phyloP scores from a whole-genome alignment of 805 yeast genomes.

The Saccharomyces mikatae region DNA sequence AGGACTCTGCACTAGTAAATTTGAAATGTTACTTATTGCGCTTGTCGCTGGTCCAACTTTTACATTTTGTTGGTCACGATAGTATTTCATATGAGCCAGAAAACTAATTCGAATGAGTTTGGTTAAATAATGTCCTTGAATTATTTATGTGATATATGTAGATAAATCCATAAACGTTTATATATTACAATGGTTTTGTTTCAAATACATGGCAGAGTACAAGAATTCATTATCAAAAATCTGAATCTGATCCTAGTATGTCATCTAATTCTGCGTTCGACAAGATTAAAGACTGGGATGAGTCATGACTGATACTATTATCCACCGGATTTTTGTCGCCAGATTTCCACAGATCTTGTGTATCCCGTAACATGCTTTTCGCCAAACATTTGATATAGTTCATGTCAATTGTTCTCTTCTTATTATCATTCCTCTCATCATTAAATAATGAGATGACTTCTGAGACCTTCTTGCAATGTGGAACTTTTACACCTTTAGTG shows the following conservation, averaged over 20 bases:
- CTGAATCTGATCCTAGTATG: constrained; percentile 22
- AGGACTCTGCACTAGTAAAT: neutral
- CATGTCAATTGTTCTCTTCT: constrained; percentile 20
- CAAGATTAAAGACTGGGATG: neutral
- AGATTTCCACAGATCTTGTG: neutral
- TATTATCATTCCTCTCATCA: constrained; percentile 9
- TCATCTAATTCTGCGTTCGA: constrained; percentile 14
- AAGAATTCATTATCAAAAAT: constrained; percentile 9
- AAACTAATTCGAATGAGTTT: neutral
- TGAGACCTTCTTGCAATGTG: constrained; percentile 14
- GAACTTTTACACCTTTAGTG: constrained; percentile 8
- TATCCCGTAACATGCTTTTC: constrained; percentile 12
- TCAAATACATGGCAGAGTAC: neutral
- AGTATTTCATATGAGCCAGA: neutral
- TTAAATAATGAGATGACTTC: constrained; percentile 11
- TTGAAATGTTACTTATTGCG: neutral
- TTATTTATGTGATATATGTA: neutral
- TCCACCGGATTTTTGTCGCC: neutral
- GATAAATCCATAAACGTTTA: neutral
- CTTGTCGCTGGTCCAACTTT: neutral
- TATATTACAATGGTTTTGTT: neutral
- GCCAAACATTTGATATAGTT: constrained; percentile 24
- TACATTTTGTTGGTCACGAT: neutral
- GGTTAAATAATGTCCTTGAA: neutral
- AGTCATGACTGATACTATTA: neutral